Evolutionary conservation across 441 rosid genomes (phyloP), one percentile per base, ranked within the genome.

Genomic region (Gossypium schwendimanii): DNA sequence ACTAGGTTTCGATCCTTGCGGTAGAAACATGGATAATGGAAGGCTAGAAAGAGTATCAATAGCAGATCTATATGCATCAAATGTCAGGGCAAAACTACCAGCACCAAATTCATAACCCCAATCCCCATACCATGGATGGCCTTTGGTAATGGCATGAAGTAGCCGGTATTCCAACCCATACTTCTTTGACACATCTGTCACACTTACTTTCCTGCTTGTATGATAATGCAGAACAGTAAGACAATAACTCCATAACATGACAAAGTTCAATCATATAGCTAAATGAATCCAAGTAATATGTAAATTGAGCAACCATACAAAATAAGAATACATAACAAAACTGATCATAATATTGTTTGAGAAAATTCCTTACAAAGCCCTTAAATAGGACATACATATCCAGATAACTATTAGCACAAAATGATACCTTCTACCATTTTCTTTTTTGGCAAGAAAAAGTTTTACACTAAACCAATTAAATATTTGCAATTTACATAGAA

Each of bases 51-150:
- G 90, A 63, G 81, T 75, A 57, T 83, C 82, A 63, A 87, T 83
- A 0, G 91, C 87, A 39, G 77, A 77, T 71, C 79, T 80, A 44
- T 89, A 89, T 47, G 83, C 79, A 79, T 85, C 88, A 47, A 20
- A 55, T 4, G 88, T 84, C 77, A 87, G 65, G 61, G 81, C 88
- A 41, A 82, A 89, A 80, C 92, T 87, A 21, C 94, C 94, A 8
- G 86, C 83, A 54, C 94, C 90, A 20, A 89, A 87, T 71, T 89
- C 85, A 74, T 86, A 89, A 65, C 92, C 92, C 94, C 94, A 89
- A 53, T 87, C 81, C 45, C 94, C 92, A 77, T 89, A 89, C 94
- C 94, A 89, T 0, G 94, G 78, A 67, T 74, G 78, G 28, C 92
- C 92, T 65, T 80, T 84, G 33, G 76, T 83, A 67, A 89, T 76